Conservation (phyloP, 192 early-diverging fungal species). For the Entophlyctis luteolus region DNA sequence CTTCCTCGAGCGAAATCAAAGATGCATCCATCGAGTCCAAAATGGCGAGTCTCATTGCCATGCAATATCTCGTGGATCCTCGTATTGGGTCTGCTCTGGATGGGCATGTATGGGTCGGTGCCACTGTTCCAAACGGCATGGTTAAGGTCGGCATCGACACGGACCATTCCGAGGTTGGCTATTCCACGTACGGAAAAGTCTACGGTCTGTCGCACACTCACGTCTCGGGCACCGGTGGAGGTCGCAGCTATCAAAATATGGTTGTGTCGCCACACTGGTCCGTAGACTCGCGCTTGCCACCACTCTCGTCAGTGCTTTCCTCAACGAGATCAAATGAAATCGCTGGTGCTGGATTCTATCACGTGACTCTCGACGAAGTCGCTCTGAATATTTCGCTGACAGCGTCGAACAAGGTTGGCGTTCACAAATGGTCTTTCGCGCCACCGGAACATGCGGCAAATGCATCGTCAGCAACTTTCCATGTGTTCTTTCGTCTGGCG, state of each 20-base stretch:
- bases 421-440: not conserved
- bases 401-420: not conserved
- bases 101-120: constrained; percentile 25
- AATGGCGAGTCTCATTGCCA: too few species aligned
- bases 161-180: constrained; percentile 26
- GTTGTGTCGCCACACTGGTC: not conserved
- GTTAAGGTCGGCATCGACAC: constrained; percentile 32
- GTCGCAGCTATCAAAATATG: constrained; percentile 17
- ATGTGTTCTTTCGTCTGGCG: not conserved
- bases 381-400: not conserved
- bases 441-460: not conserved
- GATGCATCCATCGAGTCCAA: too few species aligned
- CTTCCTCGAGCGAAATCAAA: too few species aligned
- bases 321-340: not conserved
- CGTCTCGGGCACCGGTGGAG: constrained; percentile 21
- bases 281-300: not conserved
- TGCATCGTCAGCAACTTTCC: not conserved
- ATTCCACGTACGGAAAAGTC: constrained; percentile 6
- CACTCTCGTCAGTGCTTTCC: not conserved
- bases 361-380: not conserved
- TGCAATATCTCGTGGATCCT: too few species aligned
- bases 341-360: not conserved
- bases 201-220: constrained; percentile 30
- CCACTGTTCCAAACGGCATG: constrained; percentile 32
- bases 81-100: not conserved